phyloP scores from a whole-genome alignment of 2,329 filamentous ascomycete genomes.

The Hypoxylon sp. region DNA sequence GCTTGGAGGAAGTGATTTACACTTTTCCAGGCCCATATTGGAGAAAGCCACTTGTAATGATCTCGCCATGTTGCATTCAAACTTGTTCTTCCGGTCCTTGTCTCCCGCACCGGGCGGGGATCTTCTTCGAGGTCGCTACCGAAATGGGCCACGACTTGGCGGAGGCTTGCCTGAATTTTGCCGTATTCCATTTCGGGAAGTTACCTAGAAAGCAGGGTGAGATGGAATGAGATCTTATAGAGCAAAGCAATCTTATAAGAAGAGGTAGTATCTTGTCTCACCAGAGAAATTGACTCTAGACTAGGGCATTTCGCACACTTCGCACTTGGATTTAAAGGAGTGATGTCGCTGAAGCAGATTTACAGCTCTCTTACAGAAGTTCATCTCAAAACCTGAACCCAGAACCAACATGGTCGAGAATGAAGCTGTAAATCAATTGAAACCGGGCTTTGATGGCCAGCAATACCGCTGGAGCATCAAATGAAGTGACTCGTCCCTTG shows the following conservation, averaged over 20 bases:
- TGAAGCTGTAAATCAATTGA: neutral
- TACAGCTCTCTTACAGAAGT: neutral
- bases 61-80: constrained; percentile 22
- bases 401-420: neutral
- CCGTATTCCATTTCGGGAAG: constrained; percentile 39
- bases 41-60: constrained; percentile 4
- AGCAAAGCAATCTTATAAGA: neutral
- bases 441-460: too few relatives aligned
- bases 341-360: neutral
- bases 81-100: constrained; percentile 21
- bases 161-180: constrained; percentile 31
- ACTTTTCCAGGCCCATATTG: constrained; percentile 7
- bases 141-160: constrained; percentile 29
- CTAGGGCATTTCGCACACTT: neutral
- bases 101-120: constrained; percentile 27
- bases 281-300: neutral
- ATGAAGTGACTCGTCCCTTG: neutral
- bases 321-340: neutral
- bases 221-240: neutral
- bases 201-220: constrained; percentile 7
- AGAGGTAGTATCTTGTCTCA: neutral
- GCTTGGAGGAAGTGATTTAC: constrained; percentile 11
- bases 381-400: neutral
- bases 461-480: neutral
- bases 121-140: constrained; percentile 24